A percentile compares a stretch with the other conserved stretches of the same genome.
Conservation (phyloP, 441 rosid genomes). For the Syzygium syzygioides region DNA sequence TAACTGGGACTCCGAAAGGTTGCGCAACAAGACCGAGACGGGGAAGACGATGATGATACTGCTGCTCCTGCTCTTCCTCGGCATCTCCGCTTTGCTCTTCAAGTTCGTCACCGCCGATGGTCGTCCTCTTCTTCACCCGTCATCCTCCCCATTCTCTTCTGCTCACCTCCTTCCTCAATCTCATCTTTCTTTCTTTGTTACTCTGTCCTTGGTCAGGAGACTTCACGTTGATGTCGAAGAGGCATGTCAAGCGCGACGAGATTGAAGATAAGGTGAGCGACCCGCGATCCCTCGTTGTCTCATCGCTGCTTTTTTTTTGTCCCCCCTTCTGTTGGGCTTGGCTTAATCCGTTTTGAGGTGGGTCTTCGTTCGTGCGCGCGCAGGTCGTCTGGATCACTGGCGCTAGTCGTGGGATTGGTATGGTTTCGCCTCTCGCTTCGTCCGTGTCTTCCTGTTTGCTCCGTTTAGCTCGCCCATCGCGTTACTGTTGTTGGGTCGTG, state of each 20-base stretch:
- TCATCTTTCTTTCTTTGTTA: neutral
- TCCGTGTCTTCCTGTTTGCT: neutral
- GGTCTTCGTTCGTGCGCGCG: neutral
- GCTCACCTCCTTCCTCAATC: neutral
- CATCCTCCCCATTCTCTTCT: neutral
- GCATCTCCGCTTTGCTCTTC: constrained; percentile 26
- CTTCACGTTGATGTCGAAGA: constrained; percentile 61
- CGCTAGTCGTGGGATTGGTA: constrained; percentile 94
- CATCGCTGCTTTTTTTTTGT: neutral
- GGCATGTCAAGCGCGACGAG: constrained; percentile 58
- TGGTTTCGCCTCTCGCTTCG: neutral
- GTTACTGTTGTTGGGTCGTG: neutral
- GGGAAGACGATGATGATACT: neutral
- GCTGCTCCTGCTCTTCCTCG: constrained; percentile 29
- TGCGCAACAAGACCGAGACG: neutral
- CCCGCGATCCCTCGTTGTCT: neutral
- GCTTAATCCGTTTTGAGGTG: neutral
- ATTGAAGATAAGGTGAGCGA: constrained; percentile 67
- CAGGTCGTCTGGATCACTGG: constrained; percentile 95
- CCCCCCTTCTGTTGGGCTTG: neutral
- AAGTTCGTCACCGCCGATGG: constrained; percentile 53
- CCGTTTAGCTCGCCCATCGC: neutral
- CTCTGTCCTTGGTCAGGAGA: constrained; percentile 35
- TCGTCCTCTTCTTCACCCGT: constrained; percentile 2
- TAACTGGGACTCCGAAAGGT: neutral